Conservation (phyloP, 2,329 filamentous ascomycete species). For the Westerdykella ornata region DNA sequence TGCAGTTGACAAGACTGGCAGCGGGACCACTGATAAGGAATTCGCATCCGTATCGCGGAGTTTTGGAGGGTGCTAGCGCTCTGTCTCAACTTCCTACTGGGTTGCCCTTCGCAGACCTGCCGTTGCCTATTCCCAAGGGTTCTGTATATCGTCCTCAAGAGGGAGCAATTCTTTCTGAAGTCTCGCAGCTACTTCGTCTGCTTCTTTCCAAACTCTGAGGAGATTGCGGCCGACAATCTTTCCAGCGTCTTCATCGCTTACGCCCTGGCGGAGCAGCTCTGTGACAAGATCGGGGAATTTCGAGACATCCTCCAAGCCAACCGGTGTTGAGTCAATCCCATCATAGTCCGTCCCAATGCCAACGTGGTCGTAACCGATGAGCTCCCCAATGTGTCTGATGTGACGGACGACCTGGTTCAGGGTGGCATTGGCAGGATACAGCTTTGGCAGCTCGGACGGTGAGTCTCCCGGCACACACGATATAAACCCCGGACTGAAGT, state of each 20-base stretch:
- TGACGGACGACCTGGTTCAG: conserved; percentile 70
- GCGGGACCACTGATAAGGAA: too few relatives aligned
- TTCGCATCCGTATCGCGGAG: conserved; percentile 1
- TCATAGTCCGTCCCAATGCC: conserved; percentile 86
- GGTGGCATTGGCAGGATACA: conserved; percentile 61
- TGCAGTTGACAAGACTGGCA: too few relatives aligned
- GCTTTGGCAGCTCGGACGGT: conserved; percentile 49
- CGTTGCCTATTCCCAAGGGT: conserved; percentile 12
- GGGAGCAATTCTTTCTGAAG: conserved; percentile 50
- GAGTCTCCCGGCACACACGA: conserved; percentile 54
- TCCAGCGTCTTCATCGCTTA: conserved; percentile 65
- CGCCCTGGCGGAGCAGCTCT: conserved; percentile 64
- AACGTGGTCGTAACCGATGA: conserved; percentile 79
- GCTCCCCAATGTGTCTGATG: conserved; percentile 69
- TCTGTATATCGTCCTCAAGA: conserved; percentile 40
- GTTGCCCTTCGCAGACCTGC: too few relatives aligned
- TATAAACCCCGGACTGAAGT: conserved; percentile 75
- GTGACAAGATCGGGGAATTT: conserved; percentile 74
- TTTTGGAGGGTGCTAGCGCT: too few relatives aligned
- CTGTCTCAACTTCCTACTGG: too few relatives aligned
- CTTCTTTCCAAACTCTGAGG: conserved; percentile 74
- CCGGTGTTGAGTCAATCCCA: conserved; percentile 60
- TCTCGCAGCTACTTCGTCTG: conserved; percentile 62
- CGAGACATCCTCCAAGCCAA: conserved; percentile 75
- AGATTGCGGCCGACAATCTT: conserved; percentile 77